Evolutionary conservation across 2,329 filamentous ascomycete genomes (phyloP).

Genomic region (Ceratocystis destructans): DNA sequence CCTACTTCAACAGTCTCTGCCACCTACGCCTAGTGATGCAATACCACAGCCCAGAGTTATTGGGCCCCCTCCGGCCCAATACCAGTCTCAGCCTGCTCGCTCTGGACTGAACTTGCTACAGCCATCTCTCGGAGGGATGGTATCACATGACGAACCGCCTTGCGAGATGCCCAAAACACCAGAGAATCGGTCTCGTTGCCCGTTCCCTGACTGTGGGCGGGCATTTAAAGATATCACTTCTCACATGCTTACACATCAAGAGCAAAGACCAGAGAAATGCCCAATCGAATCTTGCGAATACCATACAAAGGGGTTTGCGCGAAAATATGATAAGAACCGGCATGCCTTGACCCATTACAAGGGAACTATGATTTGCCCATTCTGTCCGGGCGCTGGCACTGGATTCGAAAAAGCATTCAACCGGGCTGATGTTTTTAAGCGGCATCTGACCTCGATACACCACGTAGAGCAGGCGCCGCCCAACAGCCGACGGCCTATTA

Average conservation of each 20-base stretch:
- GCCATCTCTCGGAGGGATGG: constrained; percentile 5
- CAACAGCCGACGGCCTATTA: constrained; percentile 64
- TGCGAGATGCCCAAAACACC: constrained; percentile 24
- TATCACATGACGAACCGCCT: constrained; percentile 6
- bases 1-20: neutral
- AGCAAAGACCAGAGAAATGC: constrained; percentile 88
- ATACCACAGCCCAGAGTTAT: neutral
- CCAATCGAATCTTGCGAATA: constrained; percentile 90
- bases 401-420: constrained; percentile 92
- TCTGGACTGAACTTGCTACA: constrained; percentile 11
- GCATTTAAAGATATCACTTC: constrained; percentile 57
- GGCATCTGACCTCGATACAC: constrained; percentile 84
- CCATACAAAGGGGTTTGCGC: constrained; percentile 81
- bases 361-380: constrained; percentile 94
- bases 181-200: constrained; percentile 37
- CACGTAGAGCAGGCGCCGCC: constrained; percentile 88
- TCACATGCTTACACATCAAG: constrained; percentile 93
- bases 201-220: constrained; percentile 44
- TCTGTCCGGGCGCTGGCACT: constrained; percentile 79
- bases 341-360: constrained; percentile 96
- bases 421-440: constrained; percentile 91
- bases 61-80: neutral
- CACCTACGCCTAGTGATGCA: neutral
- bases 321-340: constrained; percentile 96
- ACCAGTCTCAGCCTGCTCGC: constrained; percentile 13